Base-by-base conservation (phyloP, 352 stramenopile species). In the Nothophytophthora sp. region DNA sequence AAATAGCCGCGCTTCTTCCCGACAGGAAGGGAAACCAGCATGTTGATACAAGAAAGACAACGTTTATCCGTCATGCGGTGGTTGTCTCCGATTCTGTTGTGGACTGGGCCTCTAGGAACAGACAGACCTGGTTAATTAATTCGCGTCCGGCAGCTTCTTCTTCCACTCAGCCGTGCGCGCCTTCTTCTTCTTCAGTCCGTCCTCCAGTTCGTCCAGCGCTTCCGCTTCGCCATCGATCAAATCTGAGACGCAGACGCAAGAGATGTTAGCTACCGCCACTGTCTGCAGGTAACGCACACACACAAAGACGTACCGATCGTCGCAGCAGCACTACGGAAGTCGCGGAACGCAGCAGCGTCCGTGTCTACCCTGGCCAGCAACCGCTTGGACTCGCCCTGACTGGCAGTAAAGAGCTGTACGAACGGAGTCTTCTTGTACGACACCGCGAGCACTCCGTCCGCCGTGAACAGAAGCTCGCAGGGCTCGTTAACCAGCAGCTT, bases 131-230 rank as follows among this genome's bases (percentile, higher is more conserved):
- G 18, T 60, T 50, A 34, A 57, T 62, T 63, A 60, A 53, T 62
- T 60, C 19, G 53, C 45, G 38, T 51, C 50, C 24, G 50, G 43
- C 16, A 67, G 35, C 41, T 57, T 71, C 44, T 68, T 73, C 54
- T 76, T 76, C 67, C 67, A 73, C 49, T 74, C 60, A 47, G 46
- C 67, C 6, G 61, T 77, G 58, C 77, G 67, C 52, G 88, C 70
- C 44, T 91, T 93, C 56, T 93, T 93, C 77, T 93, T 93, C 60
- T 86, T 81, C 37, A 90, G 48, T 11, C 77, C 79, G 28, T 74
- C 77, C 29, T 92, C 77, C 7, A 87, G 70, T 29, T 78, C 68
- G 23, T 92, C 76, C 15, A 74, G 50, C 11, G 67, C 53, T 8
- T 85, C 67, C 11, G 77, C 72, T 33, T 78, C 67, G 8, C 67